A percentile compares a stretch with the other conserved stretches of the same genome.
Evolutionary conservation across 495 filamentous ascomycete species (phyloP).

Genomic region (Podospora australis): DNA sequence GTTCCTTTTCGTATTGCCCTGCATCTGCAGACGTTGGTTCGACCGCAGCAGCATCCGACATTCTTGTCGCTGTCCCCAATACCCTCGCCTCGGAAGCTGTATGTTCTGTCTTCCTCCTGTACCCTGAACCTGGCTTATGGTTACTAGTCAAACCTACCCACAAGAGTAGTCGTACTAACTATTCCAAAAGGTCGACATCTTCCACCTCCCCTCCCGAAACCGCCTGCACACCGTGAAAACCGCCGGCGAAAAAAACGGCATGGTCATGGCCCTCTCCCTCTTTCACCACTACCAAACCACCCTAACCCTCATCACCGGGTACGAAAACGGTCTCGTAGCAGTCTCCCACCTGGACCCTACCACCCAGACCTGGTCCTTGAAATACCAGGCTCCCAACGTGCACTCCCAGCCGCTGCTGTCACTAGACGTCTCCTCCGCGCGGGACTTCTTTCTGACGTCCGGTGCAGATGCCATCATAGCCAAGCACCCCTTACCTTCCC

Average conservation of each 20-base stretch:
- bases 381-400: slow-evolving; percentile 58
- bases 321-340: slow-evolving; percentile 75
- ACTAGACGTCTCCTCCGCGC: slow-evolving; percentile 53
- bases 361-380: slow-evolving; percentile 46
- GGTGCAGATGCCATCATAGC: slow-evolving; percentile 62
- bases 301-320: slow-evolving; percentile 62
- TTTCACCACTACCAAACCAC: slow-evolving; percentile 34
- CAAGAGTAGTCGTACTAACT: neutral
- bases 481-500: slow-evolving; percentile 46
- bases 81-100: slow-evolving; percentile 68
- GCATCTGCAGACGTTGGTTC: slow-evolving; percentile 4
- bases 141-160: too few species aligned
- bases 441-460: slow-evolving; percentile 68
- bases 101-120: slow-evolving; percentile 18
- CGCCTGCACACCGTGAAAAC: slow-evolving; percentile 59
- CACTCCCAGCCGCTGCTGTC: slow-evolving; percentile 87
- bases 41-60: slow-evolving; percentile 22
- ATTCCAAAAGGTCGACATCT: slow-evolving; percentile 64
- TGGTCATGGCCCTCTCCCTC: slow-evolving; percentile 81
- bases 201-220: slow-evolving; percentile 67
- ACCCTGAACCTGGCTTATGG: neutral
- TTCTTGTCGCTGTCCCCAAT: slow-evolving; percentile 70
- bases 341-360: slow-evolving; percentile 37
- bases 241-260: slow-evolving; percentile 59
- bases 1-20: slow-evolving; percentile 67